These are phyloP conservation scores for Backusella macrospora DNA, from an alignment of 192 early-diverging fungal species.

Conservation along the genomic window DNA sequence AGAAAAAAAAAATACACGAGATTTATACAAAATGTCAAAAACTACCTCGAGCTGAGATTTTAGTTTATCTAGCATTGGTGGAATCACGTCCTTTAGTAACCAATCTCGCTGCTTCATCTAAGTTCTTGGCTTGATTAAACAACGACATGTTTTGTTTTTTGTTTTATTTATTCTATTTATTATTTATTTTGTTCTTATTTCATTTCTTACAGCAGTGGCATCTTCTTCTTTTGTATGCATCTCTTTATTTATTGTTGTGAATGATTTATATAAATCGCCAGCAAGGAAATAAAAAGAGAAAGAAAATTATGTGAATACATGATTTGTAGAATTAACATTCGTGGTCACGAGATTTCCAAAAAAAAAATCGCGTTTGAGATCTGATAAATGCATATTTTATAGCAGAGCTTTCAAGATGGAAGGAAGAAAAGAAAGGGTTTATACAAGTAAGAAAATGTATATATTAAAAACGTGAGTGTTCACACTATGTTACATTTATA, in stretches of 20 bases:
- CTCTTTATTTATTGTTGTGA: neutral
- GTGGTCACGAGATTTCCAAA: neutral
- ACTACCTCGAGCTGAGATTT: conserved; percentile 26
- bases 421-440: too few species aligned
- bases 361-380: neutral
- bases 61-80: conserved; percentile 24
- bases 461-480: too few species aligned
- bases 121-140: neutral
- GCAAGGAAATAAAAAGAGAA: neutral
- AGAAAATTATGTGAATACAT: neutral
- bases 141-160: neutral
- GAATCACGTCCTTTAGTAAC: conserved; percentile 32
- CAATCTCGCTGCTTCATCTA: conserved; percentile 29
- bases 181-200: neutral
- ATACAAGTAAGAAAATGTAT: too few species aligned
- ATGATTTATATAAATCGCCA: neutral
- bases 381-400: too few species aligned
- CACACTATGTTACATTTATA: too few species aligned
- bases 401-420: too few species aligned
- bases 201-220: conserved; percentile 15
- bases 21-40: neutral
- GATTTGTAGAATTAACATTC: neutral
- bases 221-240: conserved; percentile 27
- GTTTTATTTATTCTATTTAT: neutral
- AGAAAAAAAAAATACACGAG: neutral